Conservation (phyloP, 106 monocot genomes). For the Xerophyta viscosa region DNA sequence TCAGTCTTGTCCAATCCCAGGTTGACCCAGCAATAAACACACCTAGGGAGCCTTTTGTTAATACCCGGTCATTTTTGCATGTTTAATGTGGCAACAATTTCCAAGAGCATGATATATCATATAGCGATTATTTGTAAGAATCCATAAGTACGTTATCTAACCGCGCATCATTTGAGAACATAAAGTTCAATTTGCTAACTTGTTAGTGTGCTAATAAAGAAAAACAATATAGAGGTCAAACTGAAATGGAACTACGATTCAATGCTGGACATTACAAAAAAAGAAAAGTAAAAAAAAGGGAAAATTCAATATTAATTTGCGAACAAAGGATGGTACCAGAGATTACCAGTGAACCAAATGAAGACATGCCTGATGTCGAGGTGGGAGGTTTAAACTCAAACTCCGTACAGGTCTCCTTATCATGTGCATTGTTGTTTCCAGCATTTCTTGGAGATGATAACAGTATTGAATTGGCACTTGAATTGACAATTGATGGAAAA, state of each 20-base stretch:
- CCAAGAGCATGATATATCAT: too few species aligned
- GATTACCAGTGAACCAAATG: slow-evolving; percentile 40
- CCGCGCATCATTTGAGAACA: too few species aligned
- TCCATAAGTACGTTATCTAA: too few species aligned
- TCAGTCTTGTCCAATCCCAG: too few species aligned
- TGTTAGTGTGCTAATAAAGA: too few species aligned
- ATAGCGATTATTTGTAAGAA: too few species aligned
- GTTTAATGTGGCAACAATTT: too few species aligned
- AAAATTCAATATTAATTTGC: neutral
- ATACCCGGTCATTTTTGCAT: too few species aligned
- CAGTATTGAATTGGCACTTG: slow-evolving; percentile 18
- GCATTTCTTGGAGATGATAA: slow-evolving; percentile 52
- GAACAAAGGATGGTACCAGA: neutral
- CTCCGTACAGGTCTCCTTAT: slow-evolving; percentile 30
- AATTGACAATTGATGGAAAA: slow-evolving; percentile 28
- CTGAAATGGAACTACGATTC: neutral
- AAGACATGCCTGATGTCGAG: slow-evolving; percentile 21
- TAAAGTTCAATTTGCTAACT: too few species aligned
- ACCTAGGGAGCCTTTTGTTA: too few species aligned
- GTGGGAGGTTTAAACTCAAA: slow-evolving; percentile 71
- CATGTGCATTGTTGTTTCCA: slow-evolving; percentile 14
- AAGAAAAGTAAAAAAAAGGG: neutral
- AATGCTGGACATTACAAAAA: neutral
- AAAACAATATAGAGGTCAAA: too few species aligned
- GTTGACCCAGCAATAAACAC: too few species aligned